Base-by-base conservation (phyloP, 1,284 basidiomycete species). In the Tylopilus sp. region DNA sequence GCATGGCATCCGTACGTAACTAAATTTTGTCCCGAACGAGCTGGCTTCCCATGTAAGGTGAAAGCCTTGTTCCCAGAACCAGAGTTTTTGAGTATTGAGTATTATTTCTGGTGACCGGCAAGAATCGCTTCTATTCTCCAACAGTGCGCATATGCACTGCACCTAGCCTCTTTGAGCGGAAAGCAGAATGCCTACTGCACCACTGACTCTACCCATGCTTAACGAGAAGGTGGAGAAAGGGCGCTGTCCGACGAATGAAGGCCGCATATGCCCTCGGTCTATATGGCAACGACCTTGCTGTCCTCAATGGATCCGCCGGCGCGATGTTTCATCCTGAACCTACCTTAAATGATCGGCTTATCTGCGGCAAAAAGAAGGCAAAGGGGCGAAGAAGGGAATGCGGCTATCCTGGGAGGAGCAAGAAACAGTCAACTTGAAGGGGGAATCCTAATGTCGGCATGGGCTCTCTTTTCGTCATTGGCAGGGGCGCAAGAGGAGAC, bases 21-120 rank as follows among this genome's bases (percentile, higher is more conserved):
- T 58, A 70, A 65, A 51, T 58, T 45, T 28, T 50, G 39, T 49
- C 60, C 59, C 15, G 58, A 61, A 52, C 50, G 39, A 28, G 55
- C 42, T 37, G 46, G 49, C 35, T 62, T 65, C 47, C 63, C 65
- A 53, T 54, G 65, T 53, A 42, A 67, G 60, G 64, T 59, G 56
- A 60, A 62, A 50, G 39, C 34, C 11, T 39, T 26, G 54, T 38
- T 58, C 48, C 50, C 46, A 53, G 39, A 46, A 21, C 40, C 48
- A 50, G 24, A 33, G 31, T 37, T 50, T 58, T 54, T 48, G 43
- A 50, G 50, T 54, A 51, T 61, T 51, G 57, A 57, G 37, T 63
- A 20, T 56, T 44, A 17, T n/a, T 45, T 46, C 11, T 34, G 24
- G 47, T 29, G 24, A 14, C 21, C 26, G 42, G 43, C 36, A 41